These are phyloP conservation scores for Gyromitra esculenta DNA, from an alignment of 2,329 filamentous ascomycete species.

Conservation along the genomic window DNA sequence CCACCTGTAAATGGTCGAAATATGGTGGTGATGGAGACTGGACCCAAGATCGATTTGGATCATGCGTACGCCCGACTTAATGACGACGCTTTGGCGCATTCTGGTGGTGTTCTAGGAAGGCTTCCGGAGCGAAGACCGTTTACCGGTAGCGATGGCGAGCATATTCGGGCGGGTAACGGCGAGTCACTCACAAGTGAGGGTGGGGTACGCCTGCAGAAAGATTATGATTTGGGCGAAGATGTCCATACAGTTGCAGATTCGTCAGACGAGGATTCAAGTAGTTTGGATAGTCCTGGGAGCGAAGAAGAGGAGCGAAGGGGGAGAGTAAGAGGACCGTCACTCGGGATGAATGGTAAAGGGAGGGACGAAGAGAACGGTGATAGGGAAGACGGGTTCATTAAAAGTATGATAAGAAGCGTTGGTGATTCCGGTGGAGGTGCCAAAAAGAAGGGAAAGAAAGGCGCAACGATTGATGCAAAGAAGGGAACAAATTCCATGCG, in stretches of 20 bases:
- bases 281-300: conserved; percentile 47
- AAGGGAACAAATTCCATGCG: conserved; percentile 63
- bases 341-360: conserved; percentile 56
- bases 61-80: conserved; percentile 76
- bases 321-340: conserved; percentile 40
- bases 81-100: conserved; percentile 73
- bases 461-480: conserved; percentile 59
- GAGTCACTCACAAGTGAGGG: conserved; percentile 63
- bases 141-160: conserved; percentile 61
- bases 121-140: conserved; percentile 69
- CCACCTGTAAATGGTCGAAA: conserved; percentile 47
- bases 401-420: conserved; percentile 66
- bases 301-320: conserved; percentile 56
- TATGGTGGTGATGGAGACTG: conserved; percentile 69
- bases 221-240: conserved; percentile 72
- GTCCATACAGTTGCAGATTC: conserved; percentile 65
- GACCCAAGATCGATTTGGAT: conserved; percentile 72
- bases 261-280: conserved; percentile 58
- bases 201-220: conserved; percentile 72
- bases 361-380: conserved; percentile 58
- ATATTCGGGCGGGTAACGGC: conserved; percentile 59
- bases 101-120: conserved; percentile 71
- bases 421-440: conserved; percentile 72
- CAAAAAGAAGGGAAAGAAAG: conserved; percentile 64
- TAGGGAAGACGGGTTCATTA: conserved; percentile 53